These are phyloP conservation scores for Spongospora subterranea DNA, from an alignment of 208 protist genomes.

Conservation along the genomic window DNA sequence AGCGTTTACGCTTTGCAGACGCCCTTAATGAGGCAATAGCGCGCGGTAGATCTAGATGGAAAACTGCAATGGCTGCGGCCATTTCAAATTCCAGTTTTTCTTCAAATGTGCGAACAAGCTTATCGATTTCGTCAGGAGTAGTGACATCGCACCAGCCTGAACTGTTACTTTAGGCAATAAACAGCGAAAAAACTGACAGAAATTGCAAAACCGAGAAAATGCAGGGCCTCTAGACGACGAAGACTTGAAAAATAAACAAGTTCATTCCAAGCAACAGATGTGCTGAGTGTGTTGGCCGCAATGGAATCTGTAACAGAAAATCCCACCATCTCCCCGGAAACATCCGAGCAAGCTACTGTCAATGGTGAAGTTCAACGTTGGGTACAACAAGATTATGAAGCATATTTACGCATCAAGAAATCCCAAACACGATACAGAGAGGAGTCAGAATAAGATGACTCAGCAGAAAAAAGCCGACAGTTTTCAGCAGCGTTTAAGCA, in stretches of 20 bases:
- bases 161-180: background rate
- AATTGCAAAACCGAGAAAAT: background rate
- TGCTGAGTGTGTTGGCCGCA: background rate
- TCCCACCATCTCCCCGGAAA: background rate
- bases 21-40: background rate
- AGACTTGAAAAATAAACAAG: background rate
- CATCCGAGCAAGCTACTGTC: background rate
- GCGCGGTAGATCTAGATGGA: conserved; percentile 14
- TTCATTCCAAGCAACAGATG: no score
- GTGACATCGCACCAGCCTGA: background rate
- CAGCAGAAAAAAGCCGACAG: background rate
- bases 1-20: background rate
- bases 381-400: background rate
- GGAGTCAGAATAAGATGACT: background rate
- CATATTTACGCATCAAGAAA: background rate
- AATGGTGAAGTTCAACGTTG: background rate
- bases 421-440: background rate
- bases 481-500: conserved; percentile 3
- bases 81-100: background rate
- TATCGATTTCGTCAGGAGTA: background rate
- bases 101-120: background rate
- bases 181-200: background rate
- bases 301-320: background rate
- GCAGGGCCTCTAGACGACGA: background rate
- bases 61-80: background rate